Evolutionary conservation across 75 land plant species (phyloP).

Genomic region (Cunninghamia lanceolata): DNA sequence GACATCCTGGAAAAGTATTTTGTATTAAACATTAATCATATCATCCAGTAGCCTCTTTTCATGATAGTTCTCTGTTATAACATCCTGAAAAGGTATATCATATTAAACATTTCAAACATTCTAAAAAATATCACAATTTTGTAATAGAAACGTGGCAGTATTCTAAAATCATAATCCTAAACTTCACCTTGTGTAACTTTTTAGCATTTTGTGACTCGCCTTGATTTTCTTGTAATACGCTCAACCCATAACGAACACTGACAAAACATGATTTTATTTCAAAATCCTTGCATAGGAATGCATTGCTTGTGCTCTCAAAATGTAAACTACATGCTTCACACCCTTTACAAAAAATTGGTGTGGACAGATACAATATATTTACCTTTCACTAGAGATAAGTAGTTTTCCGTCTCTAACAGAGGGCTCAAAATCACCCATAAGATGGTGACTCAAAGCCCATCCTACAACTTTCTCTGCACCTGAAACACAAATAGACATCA

Average conservation of each 20-base stretch:
- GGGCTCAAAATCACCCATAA: slow-evolving; percentile 33
- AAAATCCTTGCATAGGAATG: slow-evolving; percentile 3
- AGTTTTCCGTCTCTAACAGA: slow-evolving; percentile 43
- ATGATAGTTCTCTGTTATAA: slow-evolving; percentile 80
- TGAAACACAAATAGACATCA: slow-evolving; percentile 11
- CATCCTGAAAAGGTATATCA: slow-evolving; percentile 47
- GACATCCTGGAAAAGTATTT: slow-evolving; percentile 56
- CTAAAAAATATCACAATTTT: not conserved
- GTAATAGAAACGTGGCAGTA: not conserved
- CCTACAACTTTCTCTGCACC: slow-evolving; percentile 77
- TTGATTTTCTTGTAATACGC: slow-evolving; percentile 53
- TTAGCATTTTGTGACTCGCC: slow-evolving; percentile 47
- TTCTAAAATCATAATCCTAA: not conserved
- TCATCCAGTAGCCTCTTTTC: slow-evolving; percentile 77
- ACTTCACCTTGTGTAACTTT: slow-evolving; percentile 70
- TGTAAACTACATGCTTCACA: not conserved
- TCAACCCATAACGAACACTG: slow-evolving; percentile 64
- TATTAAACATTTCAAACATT: not conserved
- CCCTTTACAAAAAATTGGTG: not conserved
- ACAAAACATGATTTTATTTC: slow-evolving; percentile 7
- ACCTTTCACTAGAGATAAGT: slow-evolving; percentile 64
- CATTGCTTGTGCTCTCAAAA: not conserved
- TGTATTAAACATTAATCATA: slow-evolving; percentile 40
- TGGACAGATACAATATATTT: not conserved
- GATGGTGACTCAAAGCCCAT: slow-evolving; percentile 76